Conservation (phyloP, 2,329 filamentous ascomycete species). For the Torrubiellomyces zombiae region DNA sequence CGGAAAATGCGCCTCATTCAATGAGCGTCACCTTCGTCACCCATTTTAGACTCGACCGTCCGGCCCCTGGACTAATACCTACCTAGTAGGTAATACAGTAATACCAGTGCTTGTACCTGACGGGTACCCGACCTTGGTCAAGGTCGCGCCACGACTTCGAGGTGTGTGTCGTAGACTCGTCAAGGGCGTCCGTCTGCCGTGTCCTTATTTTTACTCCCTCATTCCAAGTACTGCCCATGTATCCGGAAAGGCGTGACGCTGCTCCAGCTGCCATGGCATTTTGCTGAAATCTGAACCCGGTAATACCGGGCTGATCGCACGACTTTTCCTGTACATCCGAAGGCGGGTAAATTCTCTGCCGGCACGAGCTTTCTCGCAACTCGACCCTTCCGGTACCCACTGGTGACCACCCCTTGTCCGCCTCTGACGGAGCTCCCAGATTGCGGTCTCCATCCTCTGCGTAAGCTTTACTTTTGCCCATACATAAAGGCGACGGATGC, state of each 20-base stretch:
- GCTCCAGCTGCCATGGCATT: no score
- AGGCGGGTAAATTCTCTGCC: background rate
- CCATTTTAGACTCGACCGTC: background rate
- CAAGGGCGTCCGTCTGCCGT: background rate
- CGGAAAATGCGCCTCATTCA: background rate
- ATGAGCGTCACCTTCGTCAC: background rate
- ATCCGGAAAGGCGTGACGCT: no score
- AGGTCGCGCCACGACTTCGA: background rate
- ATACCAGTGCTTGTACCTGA: background rate
- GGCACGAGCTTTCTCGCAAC: constrained; percentile 2
- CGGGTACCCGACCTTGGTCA: no score
- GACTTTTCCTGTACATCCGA: constrained; percentile 1
- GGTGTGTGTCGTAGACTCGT: background rate
- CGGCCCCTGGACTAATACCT: no score
- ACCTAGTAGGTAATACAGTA: no score
- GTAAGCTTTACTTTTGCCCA: constrained; percentile 7
- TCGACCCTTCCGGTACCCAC: constrained; percentile 14
- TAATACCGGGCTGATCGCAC: constrained; percentile 3
- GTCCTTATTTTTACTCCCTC: no score
- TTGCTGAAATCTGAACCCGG: background rate
- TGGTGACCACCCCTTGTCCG: constrained; percentile 2
- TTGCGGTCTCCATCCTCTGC: constrained; percentile 9
- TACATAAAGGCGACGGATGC: constrained; percentile 15
- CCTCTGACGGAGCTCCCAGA: constrained; percentile 9
- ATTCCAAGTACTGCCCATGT: no score